Conservation (phyloP, 2,329 filamentous ascomycete genomes). For the Harringtonia aguacate region DNA sequence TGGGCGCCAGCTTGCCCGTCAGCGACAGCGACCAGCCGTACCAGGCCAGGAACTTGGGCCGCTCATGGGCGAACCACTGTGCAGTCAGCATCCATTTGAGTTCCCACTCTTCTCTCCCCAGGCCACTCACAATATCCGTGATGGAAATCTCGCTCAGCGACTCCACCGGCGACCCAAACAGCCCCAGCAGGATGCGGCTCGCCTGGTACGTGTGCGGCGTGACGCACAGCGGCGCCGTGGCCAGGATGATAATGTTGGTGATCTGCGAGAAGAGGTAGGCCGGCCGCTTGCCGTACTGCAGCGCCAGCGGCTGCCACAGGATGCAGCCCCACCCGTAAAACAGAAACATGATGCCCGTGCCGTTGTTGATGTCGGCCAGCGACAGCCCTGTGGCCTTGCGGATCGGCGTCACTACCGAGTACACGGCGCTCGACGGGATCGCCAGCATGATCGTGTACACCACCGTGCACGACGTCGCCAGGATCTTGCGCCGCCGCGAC, state of each 20-base stretch:
- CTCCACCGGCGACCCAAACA: conserved; percentile 33
- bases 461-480: conserved; percentile 18
- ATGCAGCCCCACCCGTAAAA: conserved; percentile 23
- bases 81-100: too few species aligned
- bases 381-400: neutral
- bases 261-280: conserved; percentile 19
- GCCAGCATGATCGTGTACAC: conserved; percentile 31
- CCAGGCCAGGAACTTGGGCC: conserved; percentile 25
- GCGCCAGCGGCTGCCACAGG: conserved; percentile 21
- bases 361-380: conserved; percentile 3
- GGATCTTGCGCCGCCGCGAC: conserved; percentile 20
- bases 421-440: conserved; percentile 26
- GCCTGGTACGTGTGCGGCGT: conserved; percentile 16
- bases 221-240: conserved; percentile 17
- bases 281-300: conserved; percentile 20
- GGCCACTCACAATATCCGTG: conserved; percentile 8
- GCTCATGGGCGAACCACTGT: conserved; percentile 13
- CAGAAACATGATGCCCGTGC: conserved; percentile 17
- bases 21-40: conserved; percentile 32
- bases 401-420: conserved; percentile 1
- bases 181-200: conserved; percentile 23
- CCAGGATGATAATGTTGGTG: conserved; percentile 17
- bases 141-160: conserved; percentile 28
- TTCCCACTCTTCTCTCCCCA: too few species aligned
- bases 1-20: conserved; percentile 32